These are phyloP conservation scores for Fusarium anthophilum DNA, from an alignment of 2,329 filamentous ascomycete genomes.

Conservation along the genomic window DNA sequence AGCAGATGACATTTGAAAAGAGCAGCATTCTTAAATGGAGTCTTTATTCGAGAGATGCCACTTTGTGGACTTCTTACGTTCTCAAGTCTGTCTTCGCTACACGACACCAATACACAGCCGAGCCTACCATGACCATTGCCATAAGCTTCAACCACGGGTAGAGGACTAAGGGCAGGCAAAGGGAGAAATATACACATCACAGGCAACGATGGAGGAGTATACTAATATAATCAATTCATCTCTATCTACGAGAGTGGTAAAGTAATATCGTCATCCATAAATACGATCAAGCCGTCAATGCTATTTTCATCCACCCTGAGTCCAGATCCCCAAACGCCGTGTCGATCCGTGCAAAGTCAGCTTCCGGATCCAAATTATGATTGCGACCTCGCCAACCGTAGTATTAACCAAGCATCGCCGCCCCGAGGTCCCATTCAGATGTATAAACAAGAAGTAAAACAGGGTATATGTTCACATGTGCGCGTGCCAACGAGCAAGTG, in stretches of 20 bases:
- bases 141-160: neutral
- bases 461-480: conserved; percentile 41
- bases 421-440: conserved; percentile 38
- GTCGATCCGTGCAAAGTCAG: conserved; percentile 30
- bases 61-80: neutral
- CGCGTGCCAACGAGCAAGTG: neutral
- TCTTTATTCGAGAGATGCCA: neutral
- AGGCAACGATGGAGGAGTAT: neutral
- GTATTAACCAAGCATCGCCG: conserved; percentile 29
- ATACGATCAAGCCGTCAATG: conserved; percentile 37
- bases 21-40: neutral
- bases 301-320: conserved; percentile 38
- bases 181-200: neutral
- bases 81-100: neutral
- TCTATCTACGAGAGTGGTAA: conserved; percentile 35
- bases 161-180: neutral
- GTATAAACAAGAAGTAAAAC: conserved; percentile 38
- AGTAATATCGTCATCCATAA: conserved; percentile 42
- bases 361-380: conserved; percentile 31
- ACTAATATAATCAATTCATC: conserved; percentile 33
- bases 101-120: neutral
- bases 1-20: neutral
- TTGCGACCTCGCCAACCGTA: conserved; percentile 13
- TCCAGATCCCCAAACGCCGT: conserved; percentile 37
- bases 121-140: neutral